phyloP scores from a whole-genome alignment of 2,329 filamentous ascomycete genomes.

The Thielaviopsis populi region DNA sequence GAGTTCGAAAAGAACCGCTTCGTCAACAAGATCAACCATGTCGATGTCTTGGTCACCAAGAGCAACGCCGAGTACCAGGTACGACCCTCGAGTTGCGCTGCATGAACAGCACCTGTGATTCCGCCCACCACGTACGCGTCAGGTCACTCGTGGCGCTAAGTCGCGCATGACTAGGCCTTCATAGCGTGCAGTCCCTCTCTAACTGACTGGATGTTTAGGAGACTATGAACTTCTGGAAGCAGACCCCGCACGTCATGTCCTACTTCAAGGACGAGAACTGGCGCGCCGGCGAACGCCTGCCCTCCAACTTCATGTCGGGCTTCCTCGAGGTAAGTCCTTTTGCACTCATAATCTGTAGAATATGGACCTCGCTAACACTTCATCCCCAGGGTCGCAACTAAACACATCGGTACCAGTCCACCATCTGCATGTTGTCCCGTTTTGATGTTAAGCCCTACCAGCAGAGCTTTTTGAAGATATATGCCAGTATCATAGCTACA shows the following conservation, averaged over 20 bases:
- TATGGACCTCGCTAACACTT: constrained; percentile 3
- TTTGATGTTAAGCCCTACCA: background rate
- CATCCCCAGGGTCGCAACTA: constrained; percentile 40
- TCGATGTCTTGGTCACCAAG: constrained; percentile 82
- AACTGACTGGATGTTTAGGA: constrained; percentile 42
- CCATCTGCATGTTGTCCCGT: background rate
- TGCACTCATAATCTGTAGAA: background rate
- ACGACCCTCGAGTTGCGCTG: constrained; percentile 19
- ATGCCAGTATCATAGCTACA: constrained; percentile 1
- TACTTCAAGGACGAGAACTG: constrained; percentile 81
- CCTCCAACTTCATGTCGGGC: constrained; percentile 79
- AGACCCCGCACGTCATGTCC: constrained; percentile 86
- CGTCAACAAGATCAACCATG: constrained; percentile 72
- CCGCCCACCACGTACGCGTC: no score
- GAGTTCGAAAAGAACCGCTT: constrained; percentile 95
- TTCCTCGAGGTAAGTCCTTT: constrained; percentile 69
- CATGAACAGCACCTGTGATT: no score
- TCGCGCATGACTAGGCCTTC: background rate
- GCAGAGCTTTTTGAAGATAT: background rate
- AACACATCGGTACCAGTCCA: constrained; percentile 12
- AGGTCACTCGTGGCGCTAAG: background rate
- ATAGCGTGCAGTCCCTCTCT: background rate
- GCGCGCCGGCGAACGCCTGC: constrained; percentile 62
- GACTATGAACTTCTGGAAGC: constrained; percentile 99
- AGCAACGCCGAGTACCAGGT: constrained; percentile 93